Evolutionary conservation across 257 asterid species (phyloP).

Genomic region (Scutellaria barbata): DNA sequence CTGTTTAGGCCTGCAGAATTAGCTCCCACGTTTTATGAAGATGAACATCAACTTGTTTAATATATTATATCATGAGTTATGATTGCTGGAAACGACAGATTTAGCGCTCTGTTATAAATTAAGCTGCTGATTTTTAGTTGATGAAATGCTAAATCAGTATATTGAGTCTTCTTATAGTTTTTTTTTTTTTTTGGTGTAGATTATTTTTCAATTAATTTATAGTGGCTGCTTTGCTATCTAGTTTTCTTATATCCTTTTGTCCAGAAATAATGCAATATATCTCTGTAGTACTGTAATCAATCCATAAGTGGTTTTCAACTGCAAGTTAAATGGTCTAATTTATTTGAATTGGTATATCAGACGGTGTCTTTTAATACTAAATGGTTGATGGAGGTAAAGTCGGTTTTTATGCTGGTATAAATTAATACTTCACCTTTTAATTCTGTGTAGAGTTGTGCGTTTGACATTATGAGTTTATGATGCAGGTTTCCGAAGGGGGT

Average conservation of each 20-base stretch:
- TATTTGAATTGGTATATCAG: background rate
- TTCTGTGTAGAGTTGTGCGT: background rate
- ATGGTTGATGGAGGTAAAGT: background rate
- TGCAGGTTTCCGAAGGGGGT: conserved; percentile 92
- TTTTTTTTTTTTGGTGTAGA: background rate
- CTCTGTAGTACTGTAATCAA: conserved; percentile 6
- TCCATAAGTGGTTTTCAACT: background rate
- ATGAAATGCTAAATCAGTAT: conserved; percentile 13
- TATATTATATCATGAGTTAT: background rate
- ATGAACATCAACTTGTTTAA: background rate
- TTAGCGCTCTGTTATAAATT: background rate
- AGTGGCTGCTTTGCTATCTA: conserved; percentile 4
- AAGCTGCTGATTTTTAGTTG: background rate
- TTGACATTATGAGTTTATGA: conserved; percentile 28
- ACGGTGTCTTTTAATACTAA: background rate
- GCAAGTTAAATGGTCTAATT: background rate
- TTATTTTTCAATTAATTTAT: background rate
- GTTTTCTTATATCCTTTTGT: background rate
- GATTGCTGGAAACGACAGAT: background rate
- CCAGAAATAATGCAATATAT: background rate
- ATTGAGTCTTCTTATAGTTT: too few relatives aligned
- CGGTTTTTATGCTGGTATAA: background rate
- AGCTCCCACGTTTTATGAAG: background rate
- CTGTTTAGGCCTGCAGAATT: conserved; percentile 8
- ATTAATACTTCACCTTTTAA: background rate